A percentile compares a stretch with the other conserved stretches of the same genome.
Conservation (phyloP, 2,329 filamentous ascomycete species). For the Biscogniauxia marginata region DNA sequence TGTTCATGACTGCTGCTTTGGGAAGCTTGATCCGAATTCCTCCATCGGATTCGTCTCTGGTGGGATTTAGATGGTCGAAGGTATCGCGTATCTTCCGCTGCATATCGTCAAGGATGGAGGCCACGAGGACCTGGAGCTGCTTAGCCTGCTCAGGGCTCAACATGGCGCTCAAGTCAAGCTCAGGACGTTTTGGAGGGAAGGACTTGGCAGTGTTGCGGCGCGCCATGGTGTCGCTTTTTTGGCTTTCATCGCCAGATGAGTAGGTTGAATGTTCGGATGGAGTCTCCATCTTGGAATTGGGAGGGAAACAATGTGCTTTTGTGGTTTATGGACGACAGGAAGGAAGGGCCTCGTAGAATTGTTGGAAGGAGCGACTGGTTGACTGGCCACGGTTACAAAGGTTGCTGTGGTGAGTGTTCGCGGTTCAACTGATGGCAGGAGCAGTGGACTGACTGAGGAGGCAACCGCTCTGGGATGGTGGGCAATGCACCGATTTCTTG, state of each 20-base stretch:
- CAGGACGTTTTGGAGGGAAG: conserved; percentile 37
- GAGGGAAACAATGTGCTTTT: background rate
- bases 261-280: conserved; percentile 6
- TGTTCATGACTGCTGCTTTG: conserved; percentile 28
- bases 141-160: conserved; percentile 48
- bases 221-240: conserved; percentile 17
- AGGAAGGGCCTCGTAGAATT: background rate
- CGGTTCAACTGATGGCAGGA: background rate
- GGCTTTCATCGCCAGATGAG: conserved; percentile 26
- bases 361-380: background rate
- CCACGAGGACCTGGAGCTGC: conserved; percentile 52
- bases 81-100: conserved; percentile 49
- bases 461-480: background rate
- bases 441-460: background rate
- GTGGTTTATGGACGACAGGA: background rate
- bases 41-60: conserved; percentile 29
- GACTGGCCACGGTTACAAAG: no score
- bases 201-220: conserved; percentile 16
- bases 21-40: conserved; percentile 28
- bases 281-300: conserved; percentile 11
- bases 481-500: background rate
- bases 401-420: background rate
- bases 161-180: conserved; percentile 51
- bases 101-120: conserved; percentile 54
- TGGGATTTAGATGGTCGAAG: conserved; percentile 47